These are phyloP conservation scores for Trichophyton benhamiae DNA, from an alignment of 2,329 filamentous ascomycete species.

Conservation along the genomic window DNA sequence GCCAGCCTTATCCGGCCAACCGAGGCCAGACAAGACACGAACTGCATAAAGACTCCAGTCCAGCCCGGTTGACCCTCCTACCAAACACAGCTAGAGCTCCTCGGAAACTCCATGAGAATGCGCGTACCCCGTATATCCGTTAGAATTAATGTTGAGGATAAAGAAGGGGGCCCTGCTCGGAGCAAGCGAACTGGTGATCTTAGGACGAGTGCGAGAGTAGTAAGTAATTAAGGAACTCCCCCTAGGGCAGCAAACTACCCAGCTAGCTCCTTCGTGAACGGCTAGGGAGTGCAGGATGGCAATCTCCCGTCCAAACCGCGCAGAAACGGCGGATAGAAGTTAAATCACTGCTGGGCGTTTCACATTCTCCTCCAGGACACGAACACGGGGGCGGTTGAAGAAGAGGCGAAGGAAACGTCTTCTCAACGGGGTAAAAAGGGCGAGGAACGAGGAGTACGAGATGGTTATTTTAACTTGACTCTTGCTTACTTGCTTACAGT, in stretches of 20 bases:
- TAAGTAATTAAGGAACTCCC: too few species aligned
- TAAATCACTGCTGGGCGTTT: neutral
- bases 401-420: too few species aligned
- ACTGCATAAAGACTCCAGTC: neutral
- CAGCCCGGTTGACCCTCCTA: neutral
- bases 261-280: neutral
- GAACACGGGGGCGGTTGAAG: too few species aligned
- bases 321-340: neutral
- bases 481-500: too few species aligned
- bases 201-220: too few species aligned
- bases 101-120: neutral
- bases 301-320: constrained; percentile 3
- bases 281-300: neutral
- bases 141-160: neutral
- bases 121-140: neutral
- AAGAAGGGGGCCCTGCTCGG: neutral
- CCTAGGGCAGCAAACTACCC: neutral
- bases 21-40: neutral
- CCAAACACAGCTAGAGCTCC: neutral
- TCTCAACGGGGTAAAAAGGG: too few species aligned
- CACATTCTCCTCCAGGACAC: neutral
- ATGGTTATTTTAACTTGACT: neutral
- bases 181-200: neutral
- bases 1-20: neutral
- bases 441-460: too few species aligned